Base-by-base conservation (phyloP, 2,329 filamentous ascomycete species). In the Bipolaris oryzae region DNA sequence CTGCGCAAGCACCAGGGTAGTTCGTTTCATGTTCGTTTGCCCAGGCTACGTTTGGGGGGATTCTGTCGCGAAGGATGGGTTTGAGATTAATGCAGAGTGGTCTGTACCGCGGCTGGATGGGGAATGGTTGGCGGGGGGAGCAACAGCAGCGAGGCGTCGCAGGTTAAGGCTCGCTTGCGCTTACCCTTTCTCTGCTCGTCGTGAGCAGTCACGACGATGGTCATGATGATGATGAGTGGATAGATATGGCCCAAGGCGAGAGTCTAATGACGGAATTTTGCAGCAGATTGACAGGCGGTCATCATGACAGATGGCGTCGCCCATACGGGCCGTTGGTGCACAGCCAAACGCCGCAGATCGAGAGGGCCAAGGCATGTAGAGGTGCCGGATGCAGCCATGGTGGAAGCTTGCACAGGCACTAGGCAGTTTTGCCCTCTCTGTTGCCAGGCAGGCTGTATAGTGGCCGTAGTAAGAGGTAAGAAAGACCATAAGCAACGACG, bases 21-120 rank as follows among this genome's bases (percentile, higher is more conserved):
- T 56, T 56, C 49, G 53, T 56, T 56, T 56, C 53, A 56, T 39
- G 53, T 56, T 56, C 42, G 53, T 33, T 47, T 47, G 53, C 53
- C 38, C 10, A 31, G 45, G 13, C n/a, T 25, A 18, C 45, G 31
- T 38, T 16, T 38, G n/a, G 21, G 39, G 31, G 39, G 28, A 31
- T 42, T 43, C 34, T 50, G 49, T 53, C 45, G 53, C 57, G 41
- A 20, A 56, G 45, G 42, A 28, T 39, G 57, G 25, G 57, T 59
- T 59, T 59, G 57, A 59, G 57, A 50, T 59, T 57, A 45, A 59
- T 50, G 53, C 49, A 53, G 20, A 23, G 45, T 37, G 33, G 45
- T 21, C 45, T 35, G 53, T 13, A 46, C 35, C 49, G 57, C 38
- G 42, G 21, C 31, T 39, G 18, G 25, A 50, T 28, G 31, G n/a